phyloP scores from a whole-genome alignment of 1,284 basidiomycete genomes.

The Ustilago vetiveriae region DNA sequence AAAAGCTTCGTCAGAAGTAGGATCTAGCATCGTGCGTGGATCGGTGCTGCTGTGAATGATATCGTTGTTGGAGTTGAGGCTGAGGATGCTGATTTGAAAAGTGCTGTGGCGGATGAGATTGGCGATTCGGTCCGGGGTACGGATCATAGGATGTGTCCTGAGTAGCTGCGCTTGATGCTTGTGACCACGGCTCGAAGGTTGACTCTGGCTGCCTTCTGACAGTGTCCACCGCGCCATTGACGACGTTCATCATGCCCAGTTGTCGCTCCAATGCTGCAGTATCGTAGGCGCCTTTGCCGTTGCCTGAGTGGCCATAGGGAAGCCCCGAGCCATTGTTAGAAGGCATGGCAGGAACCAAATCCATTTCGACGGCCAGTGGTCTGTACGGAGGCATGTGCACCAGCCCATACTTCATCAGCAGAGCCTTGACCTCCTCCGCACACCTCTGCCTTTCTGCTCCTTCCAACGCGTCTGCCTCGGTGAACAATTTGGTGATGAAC shows the following conservation, averaged over 20 bases:
- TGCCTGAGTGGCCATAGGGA: not conserved
- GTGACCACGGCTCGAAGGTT: constrained; percentile 25
- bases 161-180: not conserved
- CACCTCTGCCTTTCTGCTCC: constrained; percentile 76
- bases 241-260: constrained; percentile 8
- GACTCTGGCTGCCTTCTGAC: not conserved
- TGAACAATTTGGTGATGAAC: constrained; percentile 90
- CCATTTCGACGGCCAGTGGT: constrained; percentile 90
- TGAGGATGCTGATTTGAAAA: not conserved
- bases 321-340: not conserved
- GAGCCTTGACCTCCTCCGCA: constrained; percentile 71
- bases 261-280: constrained; percentile 8
- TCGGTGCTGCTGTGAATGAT: constrained; percentile 4
- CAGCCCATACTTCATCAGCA: constrained; percentile 57
- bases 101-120: not conserved
- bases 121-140: not conserved
- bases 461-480: constrained; percentile 71
- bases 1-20: not conserved
- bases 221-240: no score
- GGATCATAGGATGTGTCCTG: constrained; percentile 1
- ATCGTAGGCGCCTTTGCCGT: not conserved
- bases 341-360: constrained; percentile 69
- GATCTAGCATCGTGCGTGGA: constrained; percentile 3
- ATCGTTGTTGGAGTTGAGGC: not conserved
- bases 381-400: constrained; percentile 75